A percentile compares a stretch with the other conserved stretches of the same genome.
phyloP scores from a whole-genome alignment of 768 basidiomycete genomes.

The Lentinula aciculospora region DNA sequence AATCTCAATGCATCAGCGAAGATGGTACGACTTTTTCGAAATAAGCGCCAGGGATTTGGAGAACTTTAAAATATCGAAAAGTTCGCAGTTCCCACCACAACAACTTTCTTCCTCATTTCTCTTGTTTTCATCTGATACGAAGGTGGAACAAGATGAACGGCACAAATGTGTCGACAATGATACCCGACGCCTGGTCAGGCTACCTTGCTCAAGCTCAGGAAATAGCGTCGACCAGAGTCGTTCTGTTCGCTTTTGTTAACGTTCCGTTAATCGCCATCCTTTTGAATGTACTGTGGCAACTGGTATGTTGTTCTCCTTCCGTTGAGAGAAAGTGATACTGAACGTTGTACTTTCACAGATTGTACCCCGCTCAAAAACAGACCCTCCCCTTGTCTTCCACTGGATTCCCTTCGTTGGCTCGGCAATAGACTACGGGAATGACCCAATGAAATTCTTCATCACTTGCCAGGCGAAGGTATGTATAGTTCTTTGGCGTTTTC shows the following conservation, averaged over 20 bases:
- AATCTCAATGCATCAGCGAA: not conserved
- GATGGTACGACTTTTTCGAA: conserved; percentile 25
- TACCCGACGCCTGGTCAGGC: conserved; percentile 35
- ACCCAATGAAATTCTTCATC: conserved; percentile 87
- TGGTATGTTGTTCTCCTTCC: conserved; percentile 41
- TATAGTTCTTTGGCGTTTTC: too few relatives aligned
- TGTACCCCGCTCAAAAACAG: conserved; percentile 58
- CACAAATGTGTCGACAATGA: not conserved
- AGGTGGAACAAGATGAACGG: conserved; percentile 21
- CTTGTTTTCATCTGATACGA: conserved; percentile 3
- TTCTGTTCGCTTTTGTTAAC: conserved; percentile 52
- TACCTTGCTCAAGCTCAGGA: conserved; percentile 37
- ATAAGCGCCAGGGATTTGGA: not conserved
- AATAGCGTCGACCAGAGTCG: conserved; percentile 26
- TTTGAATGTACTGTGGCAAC: conserved; percentile 73
- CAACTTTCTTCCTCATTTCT: not conserved
- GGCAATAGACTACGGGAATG: conserved; percentile 83
- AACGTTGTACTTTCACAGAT: conserved; percentile 33
- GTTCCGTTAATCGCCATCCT: conserved; percentile 62
- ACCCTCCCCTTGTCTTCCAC: conserved; percentile 92
- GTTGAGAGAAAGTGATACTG: not conserved
- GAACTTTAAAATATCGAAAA: not conserved
- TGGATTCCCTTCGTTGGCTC: conserved; percentile 89
- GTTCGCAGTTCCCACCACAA: not conserved
- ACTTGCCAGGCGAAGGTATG: conserved; percentile 71